Conservation (phyloP, 2,329 filamentous ascomycete species). For the Aspergillus melleus region DNA sequence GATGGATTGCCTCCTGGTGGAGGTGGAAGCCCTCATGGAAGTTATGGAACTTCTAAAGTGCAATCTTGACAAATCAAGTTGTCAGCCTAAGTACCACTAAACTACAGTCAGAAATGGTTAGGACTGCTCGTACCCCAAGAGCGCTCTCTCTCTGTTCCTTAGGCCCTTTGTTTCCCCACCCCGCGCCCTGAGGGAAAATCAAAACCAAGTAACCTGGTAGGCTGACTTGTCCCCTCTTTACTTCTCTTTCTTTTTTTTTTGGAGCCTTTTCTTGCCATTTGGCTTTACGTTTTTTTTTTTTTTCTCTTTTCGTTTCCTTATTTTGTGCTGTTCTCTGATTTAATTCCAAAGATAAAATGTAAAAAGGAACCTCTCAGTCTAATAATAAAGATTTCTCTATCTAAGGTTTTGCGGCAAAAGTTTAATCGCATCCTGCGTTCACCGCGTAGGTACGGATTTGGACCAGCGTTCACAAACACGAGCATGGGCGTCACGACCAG, state of each 20-base stretch:
- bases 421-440: neutral
- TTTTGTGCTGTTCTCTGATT: too few species aligned
- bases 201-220: neutral
- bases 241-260: neutral
- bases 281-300: neutral
- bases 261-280: neutral
- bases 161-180: neutral
- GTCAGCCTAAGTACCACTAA: neutral
- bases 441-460: neutral
- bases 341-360: neutral
- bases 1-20: neutral
- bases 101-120: neutral
- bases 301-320: too few species aligned
- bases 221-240: too few species aligned
- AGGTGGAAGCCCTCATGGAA: neutral
- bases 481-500: slow-evolving; percentile 9
- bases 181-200: neutral
- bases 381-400: slow-evolving; percentile 3
- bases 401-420: neutral
- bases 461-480: slow-evolving; percentile 10
- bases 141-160: neutral
- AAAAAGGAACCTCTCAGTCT: neutral
- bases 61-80: neutral
- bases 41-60: neutral
- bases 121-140: neutral